Evolutionary conservation across 1,284 basidiomycete species (phyloP).

Genomic region (Heliocybe sulcata): DNA sequence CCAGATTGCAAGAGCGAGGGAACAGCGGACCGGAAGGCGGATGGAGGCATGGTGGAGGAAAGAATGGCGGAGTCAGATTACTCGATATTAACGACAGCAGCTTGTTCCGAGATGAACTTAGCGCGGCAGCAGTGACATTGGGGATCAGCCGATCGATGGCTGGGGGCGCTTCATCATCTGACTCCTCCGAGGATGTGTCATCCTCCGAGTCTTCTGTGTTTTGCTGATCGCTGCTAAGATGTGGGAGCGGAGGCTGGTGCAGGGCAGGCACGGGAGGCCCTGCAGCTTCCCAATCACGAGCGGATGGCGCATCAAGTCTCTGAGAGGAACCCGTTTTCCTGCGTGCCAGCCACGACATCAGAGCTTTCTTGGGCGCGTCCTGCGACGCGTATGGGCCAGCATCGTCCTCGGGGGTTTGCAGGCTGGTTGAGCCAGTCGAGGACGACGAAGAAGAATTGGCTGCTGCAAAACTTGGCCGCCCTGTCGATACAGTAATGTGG

Average conservation of each 20-base stretch:
- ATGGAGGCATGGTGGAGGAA: conserved; percentile 46
- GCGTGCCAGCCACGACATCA: conserved; percentile 42
- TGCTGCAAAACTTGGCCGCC: background rate
- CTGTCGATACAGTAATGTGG: conserved; percentile 8
- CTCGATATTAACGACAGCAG: conserved; percentile 28
- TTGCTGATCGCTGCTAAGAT: background rate
- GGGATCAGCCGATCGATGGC: background rate
- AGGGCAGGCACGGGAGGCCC: conserved; percentile 12
- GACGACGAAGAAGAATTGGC: conserved; percentile 44
- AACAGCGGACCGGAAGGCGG: conserved; percentile 36
- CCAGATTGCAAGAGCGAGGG: conserved; percentile 54
- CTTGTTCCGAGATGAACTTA: background rate
- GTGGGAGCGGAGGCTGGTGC: conserved; percentile 11
- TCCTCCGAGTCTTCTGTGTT: conserved; percentile 4
- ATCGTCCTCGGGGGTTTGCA: conserved; percentile 58
- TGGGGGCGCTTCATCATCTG: background rate
- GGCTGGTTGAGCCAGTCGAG: conserved; percentile 50
- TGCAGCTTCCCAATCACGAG: conserved; percentile 7
- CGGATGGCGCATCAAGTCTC: conserved; percentile 16
- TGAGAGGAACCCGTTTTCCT: conserved; percentile 24
- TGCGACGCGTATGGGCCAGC: conserved; percentile 24
- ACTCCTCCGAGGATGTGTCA: conserved; percentile 9
- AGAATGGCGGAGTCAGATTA: conserved; percentile 29
- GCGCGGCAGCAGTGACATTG: background rate
- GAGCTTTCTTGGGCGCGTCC: conserved; percentile 27